Evolutionary conservation across 176 grass and related monocot genomes (phyloP), one percentile per base, ranked within the genome.

Genomic region (Poa pratensis): DNA sequence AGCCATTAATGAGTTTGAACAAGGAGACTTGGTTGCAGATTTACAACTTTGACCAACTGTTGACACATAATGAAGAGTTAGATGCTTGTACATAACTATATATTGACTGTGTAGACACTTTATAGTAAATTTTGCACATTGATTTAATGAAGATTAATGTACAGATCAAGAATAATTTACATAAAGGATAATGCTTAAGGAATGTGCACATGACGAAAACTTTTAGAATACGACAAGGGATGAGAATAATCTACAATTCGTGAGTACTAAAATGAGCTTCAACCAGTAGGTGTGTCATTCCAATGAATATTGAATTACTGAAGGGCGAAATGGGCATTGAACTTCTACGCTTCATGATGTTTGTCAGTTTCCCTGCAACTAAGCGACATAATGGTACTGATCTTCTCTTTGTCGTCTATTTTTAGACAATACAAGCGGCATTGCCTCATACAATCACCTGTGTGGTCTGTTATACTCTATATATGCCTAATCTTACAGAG

Each of bases 301-400:
- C 5, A 16, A 43, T 73, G 40, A 72, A 73, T 68, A 52, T 26
- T 75, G 70, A 28, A 63, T 24, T 64, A 64, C 61, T 64, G 30
- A 75, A 52, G 24, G 46, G 19, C 10, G 53, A 57, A 39, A 84
- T 74, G 66, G 46, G 24, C 11, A 80, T 40, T 19, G 45, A 28
- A 51, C 46, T 37, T 73, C 1, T 71, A 9, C 19, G 13, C 66
- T 65, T 73, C 17, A 78, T 81, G 32, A 45, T 63, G 19, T 42
- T 45, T 79, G 27, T 72, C n/a, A 51, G 53, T 62, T 88, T 61
- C 42, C 74, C 61, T 78, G 53, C 32, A 72, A 78, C 39, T 17
- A 18, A 39, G 2, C 9, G 16, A 81, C 40, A 51, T 28, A 46
- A 6, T 42, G 49, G 12, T 83, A 19, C n/a, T 76, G 7, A 3